Base-by-base conservation (phyloP, 129 eudicot species). In the Arctium lappa region DNA sequence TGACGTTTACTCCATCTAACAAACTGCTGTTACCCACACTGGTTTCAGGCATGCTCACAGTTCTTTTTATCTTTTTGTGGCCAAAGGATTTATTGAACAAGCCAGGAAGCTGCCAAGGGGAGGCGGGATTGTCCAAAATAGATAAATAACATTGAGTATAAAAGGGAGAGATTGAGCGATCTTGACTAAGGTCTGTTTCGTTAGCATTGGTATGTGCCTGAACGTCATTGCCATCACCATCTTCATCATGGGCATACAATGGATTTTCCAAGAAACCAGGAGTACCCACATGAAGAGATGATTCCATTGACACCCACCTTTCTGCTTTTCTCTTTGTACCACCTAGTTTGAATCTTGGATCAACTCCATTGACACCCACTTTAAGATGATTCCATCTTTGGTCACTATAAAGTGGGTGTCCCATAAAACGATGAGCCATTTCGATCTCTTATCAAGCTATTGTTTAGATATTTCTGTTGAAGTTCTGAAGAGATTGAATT, bases 51-150 rank as follows among this genome's bases (percentile, higher is more conserved):
- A 86, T 50, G 76, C 94, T 89, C 3, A 84, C 30, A 6, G 89
- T 80, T 53, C 91, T 74, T 76, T 91, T 89, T 1, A 93, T 80
- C 88, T 90, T 86, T 76, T 90, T 92, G 44, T 69, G 62, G 36
- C 44, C 39, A 66, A 38, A 75, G 74, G 81, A 42, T 73, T 84
- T 86, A 42, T 89, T 77, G 33, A 86, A 81, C 56, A 81, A 39
- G 40, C 7, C 42, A 40, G 85, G 76, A 72, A 85, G 78, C 77
- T 83, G 81, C 84, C 65, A 78, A 42, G 86, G 85, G 75, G 87
- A 29, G 44, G 77, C 38, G 68, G 84, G 85, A 72, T 78, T 79
- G 73, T 86, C 85, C 48, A 85, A 33, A 74, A 46, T 36, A 79
- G 86, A 56, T 30, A 69, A 69, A 65, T 83, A 86, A 78, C 79